Evolutionary conservation across 2,329 filamentous ascomycete species (phyloP), one percentile per base, ranked within the genome.

Genomic region (Colletotrichum coccodes): DNA sequence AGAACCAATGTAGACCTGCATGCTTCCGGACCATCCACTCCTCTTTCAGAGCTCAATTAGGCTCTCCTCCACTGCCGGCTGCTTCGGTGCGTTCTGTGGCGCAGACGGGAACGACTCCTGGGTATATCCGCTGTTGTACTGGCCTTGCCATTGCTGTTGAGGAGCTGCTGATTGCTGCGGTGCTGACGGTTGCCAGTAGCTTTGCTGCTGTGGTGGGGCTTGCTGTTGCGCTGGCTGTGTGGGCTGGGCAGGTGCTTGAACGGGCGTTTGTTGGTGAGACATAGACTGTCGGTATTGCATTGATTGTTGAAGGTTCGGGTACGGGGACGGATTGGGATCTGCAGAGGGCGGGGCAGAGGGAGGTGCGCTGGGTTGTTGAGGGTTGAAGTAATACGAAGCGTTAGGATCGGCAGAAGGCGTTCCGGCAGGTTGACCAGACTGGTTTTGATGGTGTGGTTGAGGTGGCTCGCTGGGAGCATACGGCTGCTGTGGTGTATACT

Each of bases 11-110:
- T 36, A 46, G 46, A 42, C 49, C 47, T 65, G 49, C 42, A 65
- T 68, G 65, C 65, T 42, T 49, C 56, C 40, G 14, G 34, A 53
- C 40, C 36, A 34, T 30, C 9, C 3, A 18, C 21, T 30, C 8
- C 44, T 50, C 21, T 23, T 47, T 76, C 73, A 95, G 70, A 95
- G 84, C 79, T 96, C 93, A 79, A 96, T 96, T 75, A 96, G 80
- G 67, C 90, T 92, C 79, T 95, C 93, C 79, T 95, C 93, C 53
- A 92, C 86, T 1, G 83, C 86, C 16, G 87, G 87, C 74, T 85
- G 84, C 76, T 79, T 80, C 14, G 87, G 89, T 32, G 88, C 85
- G 77, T 91, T 88, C 68, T 90, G 87, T 18, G 90, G 90, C 32
- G 88, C 89, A 3, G 87, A 83, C 1, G 92, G 92, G 74, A 94